Evolutionary conservation across 345 rosid genomes (phyloP).

Genomic region (Ceriops decandra): DNA sequence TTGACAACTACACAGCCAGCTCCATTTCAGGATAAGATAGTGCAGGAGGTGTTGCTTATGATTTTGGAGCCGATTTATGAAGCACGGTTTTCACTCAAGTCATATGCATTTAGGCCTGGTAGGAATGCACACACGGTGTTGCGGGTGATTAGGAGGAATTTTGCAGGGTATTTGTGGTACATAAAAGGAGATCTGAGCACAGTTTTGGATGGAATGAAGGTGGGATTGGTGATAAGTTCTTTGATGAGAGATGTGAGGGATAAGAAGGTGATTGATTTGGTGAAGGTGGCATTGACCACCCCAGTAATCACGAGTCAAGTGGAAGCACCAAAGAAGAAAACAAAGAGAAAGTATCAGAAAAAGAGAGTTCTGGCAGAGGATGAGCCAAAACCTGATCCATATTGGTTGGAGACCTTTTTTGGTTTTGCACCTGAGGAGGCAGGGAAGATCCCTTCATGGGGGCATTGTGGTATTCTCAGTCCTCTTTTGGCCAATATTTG

Average conservation of each 20-base stretch:
- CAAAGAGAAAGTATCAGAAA: constrained; percentile 86
- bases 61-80: constrained; percentile 81
- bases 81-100: constrained; percentile 78
- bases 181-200: constrained; percentile 89
- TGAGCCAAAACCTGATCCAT: constrained; percentile 98
- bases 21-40: constrained; percentile 89
- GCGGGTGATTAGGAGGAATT: constrained; percentile 85
- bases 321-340: constrained; percentile 62
- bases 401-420: constrained; percentile 92
- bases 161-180: constrained; percentile 92
- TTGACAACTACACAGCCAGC: constrained; percentile 86
- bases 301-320: constrained; percentile 63
- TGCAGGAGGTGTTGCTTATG: constrained; percentile 88
- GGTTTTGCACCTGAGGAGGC: constrained; percentile 99
- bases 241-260: constrained; percentile 95
- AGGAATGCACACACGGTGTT: constrained; percentile 81
- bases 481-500: constrained; percentile 87
- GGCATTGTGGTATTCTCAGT: constrained; percentile 89
- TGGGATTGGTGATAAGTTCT: constrained; percentile 71
- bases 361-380: constrained; percentile 92
- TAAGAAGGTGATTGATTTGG: constrained; percentile 85
- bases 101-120: constrained; percentile 87
- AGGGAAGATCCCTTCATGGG: constrained; percentile 83
- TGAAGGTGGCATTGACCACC: constrained; percentile 68
- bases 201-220: constrained; percentile 88